Conservation (phyloP, 1,139 yeast species). For the Pneumocystis canis region DNA sequence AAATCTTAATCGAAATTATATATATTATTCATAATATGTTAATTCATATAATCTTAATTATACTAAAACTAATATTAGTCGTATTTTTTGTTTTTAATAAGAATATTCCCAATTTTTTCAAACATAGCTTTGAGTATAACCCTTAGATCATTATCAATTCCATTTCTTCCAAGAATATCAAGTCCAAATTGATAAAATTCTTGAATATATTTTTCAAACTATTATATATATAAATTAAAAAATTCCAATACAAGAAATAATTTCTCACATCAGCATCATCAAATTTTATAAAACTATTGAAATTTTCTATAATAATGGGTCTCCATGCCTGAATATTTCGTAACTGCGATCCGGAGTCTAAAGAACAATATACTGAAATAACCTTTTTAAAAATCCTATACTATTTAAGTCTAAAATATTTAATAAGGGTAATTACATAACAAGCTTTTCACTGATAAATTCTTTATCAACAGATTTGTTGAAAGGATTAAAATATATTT, state of each 20-base stretch:
- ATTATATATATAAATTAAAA: background rate
- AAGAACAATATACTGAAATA: slow-evolving; percentile 49
- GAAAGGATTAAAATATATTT: slow-evolving; percentile 55
- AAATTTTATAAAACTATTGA: slow-evolving; percentile 66
- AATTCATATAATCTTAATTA: background rate
- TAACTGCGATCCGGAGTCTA: slow-evolving; percentile 61
- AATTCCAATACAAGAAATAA: background rate
- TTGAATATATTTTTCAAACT: slow-evolving; percentile 46
- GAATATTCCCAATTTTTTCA: slow-evolving; percentile 15
- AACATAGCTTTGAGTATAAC: slow-evolving; percentile 32
- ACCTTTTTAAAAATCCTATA: slow-evolving; percentile 44
- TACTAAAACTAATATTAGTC: background rate
- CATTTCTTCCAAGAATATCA: slow-evolving; percentile 48
- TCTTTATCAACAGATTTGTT: slow-evolving; percentile 26
- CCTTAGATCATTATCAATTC: slow-evolving; percentile 53
- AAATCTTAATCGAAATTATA: background rate
- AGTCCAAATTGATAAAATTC: slow-evolving; percentile 54
- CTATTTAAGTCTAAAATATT: background rate
- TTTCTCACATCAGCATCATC: slow-evolving; percentile 43
- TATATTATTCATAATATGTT: no score
- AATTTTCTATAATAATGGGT: slow-evolving; percentile 78
- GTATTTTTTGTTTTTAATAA: slow-evolving; percentile 13
- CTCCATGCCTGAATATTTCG: slow-evolving; percentile 75
- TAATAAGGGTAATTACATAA: slow-evolving; percentile 30
- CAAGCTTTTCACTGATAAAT: slow-evolving; percentile 38